Conservation (phyloP, 495 filamentous ascomycete species). For the Aspergillus mulundensis region DNA sequence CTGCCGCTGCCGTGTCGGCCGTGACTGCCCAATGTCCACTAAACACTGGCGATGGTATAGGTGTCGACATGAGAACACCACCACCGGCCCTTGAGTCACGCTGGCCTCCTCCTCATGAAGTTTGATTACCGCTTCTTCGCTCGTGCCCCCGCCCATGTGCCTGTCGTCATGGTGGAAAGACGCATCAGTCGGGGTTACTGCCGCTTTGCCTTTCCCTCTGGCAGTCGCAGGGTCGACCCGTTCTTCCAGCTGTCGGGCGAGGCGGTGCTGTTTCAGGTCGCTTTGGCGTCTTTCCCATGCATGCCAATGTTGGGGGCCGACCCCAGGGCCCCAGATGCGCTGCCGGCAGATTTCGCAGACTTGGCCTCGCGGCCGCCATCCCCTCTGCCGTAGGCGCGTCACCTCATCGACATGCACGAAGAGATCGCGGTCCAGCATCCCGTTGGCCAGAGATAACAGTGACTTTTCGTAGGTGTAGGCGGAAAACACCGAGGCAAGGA, state of each 20-base stretch:
- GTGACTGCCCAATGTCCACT: conserved; percentile 25
- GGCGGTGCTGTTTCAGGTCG: conserved; percentile 33
- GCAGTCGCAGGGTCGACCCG: conserved; percentile 26
- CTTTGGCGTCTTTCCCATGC: conserved; percentile 69
- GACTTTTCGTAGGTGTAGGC: conserved; percentile 93
- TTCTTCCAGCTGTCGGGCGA: conserved; percentile 27
- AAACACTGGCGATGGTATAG: conserved; percentile 50
- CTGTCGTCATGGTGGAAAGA: conserved; percentile 13
- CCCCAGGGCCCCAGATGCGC: conserved; percentile 86
- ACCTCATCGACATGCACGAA: conserved; percentile 80
- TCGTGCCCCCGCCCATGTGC: conserved; percentile 14
- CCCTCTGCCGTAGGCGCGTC: conserved; percentile 69
- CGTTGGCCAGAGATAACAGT: conserved; percentile 77
- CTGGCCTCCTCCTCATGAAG: conserved; percentile 17
- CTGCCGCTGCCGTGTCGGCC: conserved; percentile 19
- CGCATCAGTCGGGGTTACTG: conserved; percentile 21
- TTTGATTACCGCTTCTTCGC: conserved; percentile 13
- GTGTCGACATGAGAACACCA: conserved; percentile 55
- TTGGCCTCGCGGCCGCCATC: conserved; percentile 83
- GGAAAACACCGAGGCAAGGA: conserved; percentile 84
- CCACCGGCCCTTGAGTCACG: conserved; percentile 29
- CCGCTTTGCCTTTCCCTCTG: conserved; percentile 43
- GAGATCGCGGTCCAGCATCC: conserved; percentile 81
- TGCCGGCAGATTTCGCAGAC: conserved; percentile 82
- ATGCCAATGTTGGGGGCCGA: conserved; percentile 70